These are phyloP conservation scores for Ilex aquifolium DNA, from an alignment of 257 asterid species.

Conservation along the genomic window DNA sequence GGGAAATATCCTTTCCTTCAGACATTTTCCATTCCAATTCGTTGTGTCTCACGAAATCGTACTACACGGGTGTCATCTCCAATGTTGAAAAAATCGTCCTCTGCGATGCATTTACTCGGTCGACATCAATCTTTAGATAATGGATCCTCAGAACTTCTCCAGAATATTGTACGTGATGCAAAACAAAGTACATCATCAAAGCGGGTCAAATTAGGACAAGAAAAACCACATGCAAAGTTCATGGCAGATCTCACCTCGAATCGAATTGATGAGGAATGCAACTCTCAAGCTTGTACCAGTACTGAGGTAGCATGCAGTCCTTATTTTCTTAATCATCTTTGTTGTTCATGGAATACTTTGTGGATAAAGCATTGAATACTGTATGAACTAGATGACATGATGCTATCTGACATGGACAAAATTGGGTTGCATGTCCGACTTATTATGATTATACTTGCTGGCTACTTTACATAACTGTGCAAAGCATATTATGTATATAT, in stretches of 20 bases:
- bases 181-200: constrained; percentile 77
- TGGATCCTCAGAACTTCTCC: constrained; percentile 49
- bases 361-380: no score
- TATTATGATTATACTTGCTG: no score
- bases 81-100: constrained; percentile 40
- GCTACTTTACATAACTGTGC: no score
- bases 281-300: constrained; percentile 38
- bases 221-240: constrained; percentile 29
- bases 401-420: no score
- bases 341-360: neutral
- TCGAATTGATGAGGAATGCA: constrained; percentile 35
- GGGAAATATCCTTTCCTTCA: constrained; percentile 61
- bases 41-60: constrained; percentile 74
- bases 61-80: constrained; percentile 37
- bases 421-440: no score
- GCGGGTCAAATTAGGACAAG: constrained; percentile 80
- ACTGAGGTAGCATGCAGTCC: constrained; percentile 37
- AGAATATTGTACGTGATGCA: constrained; percentile 69
- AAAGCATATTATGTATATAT: no score
- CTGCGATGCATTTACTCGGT: constrained; percentile 33
- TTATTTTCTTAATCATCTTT: constrained; percentile 1
- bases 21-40: constrained; percentile 52
- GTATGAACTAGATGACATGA: no score
- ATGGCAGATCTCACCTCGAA: constrained; percentile 25
- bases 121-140: constrained; percentile 50